Base-by-base conservation (phyloP, 225 moss, liverwort and hornwort genomes). In the Thuidium tamariscinum region DNA sequence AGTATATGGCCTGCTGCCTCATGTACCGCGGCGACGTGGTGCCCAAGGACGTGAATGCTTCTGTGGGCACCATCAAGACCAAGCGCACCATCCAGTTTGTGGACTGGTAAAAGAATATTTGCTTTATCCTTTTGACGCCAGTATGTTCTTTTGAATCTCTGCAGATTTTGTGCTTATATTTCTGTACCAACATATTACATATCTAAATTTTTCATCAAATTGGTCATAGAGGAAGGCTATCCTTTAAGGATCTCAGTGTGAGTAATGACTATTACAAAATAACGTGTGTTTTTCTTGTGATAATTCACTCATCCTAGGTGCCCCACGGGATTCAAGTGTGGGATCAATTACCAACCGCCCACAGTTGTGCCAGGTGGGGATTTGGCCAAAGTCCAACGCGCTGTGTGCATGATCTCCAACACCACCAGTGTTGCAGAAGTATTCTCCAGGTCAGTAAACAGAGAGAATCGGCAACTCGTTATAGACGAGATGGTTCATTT, bases 11-110 rank as follows among this genome's bases (percentile, higher is more conserved):
- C 26, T 76, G 55, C 25, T 76, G 76, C 76, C 76, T 76, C 55
- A 95, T 95, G 93, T 95, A 95, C 60, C 86, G 91, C 11, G 93
- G 94, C 23, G 93, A 95, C 49, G 93, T 94, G 39, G 95, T 94
- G 49, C 93, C 94, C 46, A 91, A 91, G 71, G 91, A 89, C 44
- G 84, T 89, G 84, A 91, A 91, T 48, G 84, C 88, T 9, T 80
- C 84, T 0, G 84, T 89, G 34, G 88, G 82, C 57, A 90, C 90
- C 85, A 92, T 90, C 85, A 92, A 92, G 87, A 89, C 90, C 16
- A 90, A 92, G 83, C 74, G 90, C 75, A 92, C 92, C 36, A 87
- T 92, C 75, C 90, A 92, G 75, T 90, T 92, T 63, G 92, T 90
- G 49, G 90, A 92, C 83, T 92, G 93, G 94, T 95, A 76, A 76